Base-by-base conservation (phyloP, 163 green algal species). In the Volvox carteri region DNA sequence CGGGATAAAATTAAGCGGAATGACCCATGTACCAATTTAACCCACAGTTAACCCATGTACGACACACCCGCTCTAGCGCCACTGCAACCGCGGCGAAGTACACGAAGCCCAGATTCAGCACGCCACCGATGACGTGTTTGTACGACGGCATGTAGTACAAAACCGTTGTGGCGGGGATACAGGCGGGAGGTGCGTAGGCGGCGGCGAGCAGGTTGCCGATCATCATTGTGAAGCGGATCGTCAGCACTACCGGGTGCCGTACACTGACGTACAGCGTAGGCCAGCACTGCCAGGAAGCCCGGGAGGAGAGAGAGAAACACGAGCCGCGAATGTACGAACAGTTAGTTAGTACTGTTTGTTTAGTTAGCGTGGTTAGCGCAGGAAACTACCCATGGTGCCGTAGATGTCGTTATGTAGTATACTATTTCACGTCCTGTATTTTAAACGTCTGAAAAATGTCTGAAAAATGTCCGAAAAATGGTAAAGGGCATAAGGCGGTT, bases 71-170 rank as follows among this genome's bases (percentile, higher is more conserved):
- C n/a, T n/a, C n/a, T n/a, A n/a, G n/a, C n/a, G n/a, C n/a, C n/a
- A n/a, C n/a, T n/a, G n/a, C n/a, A n/a, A n/a, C n/a, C n/a, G n/a
- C n/a, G n/a, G n/a, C n/a, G n/a, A n/a, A n/a, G n/a, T n/a, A n/a
- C n/a, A n/a, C n/a, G n/a, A n/a, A n/a, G n/a, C n/a, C n/a, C n/a
- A n/a, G n/a, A n/a, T n/a, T n/a, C n/a, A n/a, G n/a, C n/a, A n/a
- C n/a, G n/a, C n/a, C n/a, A n/a, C n/a, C n/a, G n/a, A n/a, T n/a
- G n/a, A n/a, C n/a, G n/a, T n/a, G n/a, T n/a, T n/a, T 35, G 79
- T 78, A 87, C 28, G 62, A 35, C 28, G 79, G 79, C 44, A 87
- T 33, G 79, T 87, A 87, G 79, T 87, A 87, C 6, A 87, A 44
- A 0, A 44, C 62, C 14, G 79, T 87, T 42, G 79, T 87, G 42